Percentiles rank a stretch among this genome's conserved stretches.
These are phyloP conservation scores for Fusarium falciforme DNA, from an alignment of 2,329 filamentous ascomycete species.

Conservation along the genomic window DNA sequence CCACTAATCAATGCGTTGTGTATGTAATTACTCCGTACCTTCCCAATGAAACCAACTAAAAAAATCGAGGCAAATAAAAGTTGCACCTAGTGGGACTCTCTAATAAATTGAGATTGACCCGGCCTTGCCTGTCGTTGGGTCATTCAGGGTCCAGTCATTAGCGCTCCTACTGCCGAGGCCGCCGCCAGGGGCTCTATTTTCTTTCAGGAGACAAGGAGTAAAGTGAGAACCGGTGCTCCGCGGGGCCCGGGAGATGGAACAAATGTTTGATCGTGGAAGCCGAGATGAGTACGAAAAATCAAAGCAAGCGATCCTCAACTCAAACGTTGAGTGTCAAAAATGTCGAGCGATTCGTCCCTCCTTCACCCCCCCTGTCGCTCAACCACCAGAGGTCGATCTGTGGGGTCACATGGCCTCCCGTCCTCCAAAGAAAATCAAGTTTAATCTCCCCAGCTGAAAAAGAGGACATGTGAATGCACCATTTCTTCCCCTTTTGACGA, in stretches of 20 bases:
- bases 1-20: background rate
- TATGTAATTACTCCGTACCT: background rate
- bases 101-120: background rate
- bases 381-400: background rate
- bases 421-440: slow-evolving; percentile 5
- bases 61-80: background rate
- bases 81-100: background rate
- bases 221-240: background rate
- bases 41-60: background rate
- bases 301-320: background rate
- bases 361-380: background rate
- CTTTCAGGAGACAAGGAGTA: background rate
- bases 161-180: background rate
- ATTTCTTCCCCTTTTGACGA: background rate
- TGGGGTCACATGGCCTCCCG: background rate
- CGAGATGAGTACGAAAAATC: background rate
- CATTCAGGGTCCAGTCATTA: slow-evolving; percentile 2
- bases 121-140: background rate
- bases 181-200: background rate
- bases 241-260: background rate
- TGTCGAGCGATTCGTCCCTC: background rate
- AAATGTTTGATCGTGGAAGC: background rate
- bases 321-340: background rate
- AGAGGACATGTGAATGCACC: background rate
- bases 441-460: slow-evolving; percentile 1